Conservation (phyloP, 2,329 filamentous ascomycete species). For the Cryphonectria parasitica region DNA sequence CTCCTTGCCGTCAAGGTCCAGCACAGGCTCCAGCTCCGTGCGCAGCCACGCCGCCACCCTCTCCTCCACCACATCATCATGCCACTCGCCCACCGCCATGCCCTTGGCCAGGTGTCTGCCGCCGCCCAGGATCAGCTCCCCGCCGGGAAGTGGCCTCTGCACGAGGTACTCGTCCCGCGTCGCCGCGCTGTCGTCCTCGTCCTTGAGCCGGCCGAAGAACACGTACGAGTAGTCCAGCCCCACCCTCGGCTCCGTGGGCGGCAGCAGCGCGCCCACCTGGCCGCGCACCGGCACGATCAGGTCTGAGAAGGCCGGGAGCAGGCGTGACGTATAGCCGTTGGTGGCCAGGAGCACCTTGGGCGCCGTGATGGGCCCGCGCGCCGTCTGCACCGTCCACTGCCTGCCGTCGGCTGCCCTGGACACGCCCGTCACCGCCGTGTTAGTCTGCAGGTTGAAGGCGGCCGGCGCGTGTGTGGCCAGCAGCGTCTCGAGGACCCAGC, state of each 20-base stretch:
- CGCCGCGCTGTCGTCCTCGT: slow-evolving; percentile 33
- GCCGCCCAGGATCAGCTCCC: slow-evolving; percentile 72
- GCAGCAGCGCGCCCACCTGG: slow-evolving; percentile 69
- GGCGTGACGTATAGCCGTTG: slow-evolving; percentile 80
- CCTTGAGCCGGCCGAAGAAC: slow-evolving; percentile 53
- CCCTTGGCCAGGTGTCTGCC: slow-evolving; percentile 61
- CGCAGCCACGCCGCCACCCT: slow-evolving; percentile 61
- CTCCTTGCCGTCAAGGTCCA: slow-evolving; percentile 44
- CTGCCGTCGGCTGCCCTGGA: slow-evolving; percentile 28
- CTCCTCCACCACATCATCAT: slow-evolving; percentile 41
- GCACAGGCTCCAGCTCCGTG: slow-evolving; percentile 43
- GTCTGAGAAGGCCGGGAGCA: slow-evolving; percentile 70
- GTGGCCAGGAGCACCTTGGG: slow-evolving; percentile 74
- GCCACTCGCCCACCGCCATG: slow-evolving; percentile 45
- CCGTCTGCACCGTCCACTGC: slow-evolving; percentile 70
- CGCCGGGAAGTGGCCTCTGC: slow-evolving; percentile 63
- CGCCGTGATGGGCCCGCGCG: slow-evolving; percentile 68
- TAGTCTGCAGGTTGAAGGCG: slow-evolving; percentile 74
- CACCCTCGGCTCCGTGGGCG: slow-evolving; percentile 46
- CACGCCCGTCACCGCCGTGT: slow-evolving; percentile 64
- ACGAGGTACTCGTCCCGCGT: slow-evolving; percentile 73
- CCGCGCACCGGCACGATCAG: slow-evolving; percentile 79
- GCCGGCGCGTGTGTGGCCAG: slow-evolving; percentile 42
- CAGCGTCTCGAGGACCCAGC: slow-evolving; percentile 68
- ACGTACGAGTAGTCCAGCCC: slow-evolving; percentile 64